Base-by-base conservation (phyloP, 768 basidiomycete genomes). In the Auricularia sp. region DNA sequence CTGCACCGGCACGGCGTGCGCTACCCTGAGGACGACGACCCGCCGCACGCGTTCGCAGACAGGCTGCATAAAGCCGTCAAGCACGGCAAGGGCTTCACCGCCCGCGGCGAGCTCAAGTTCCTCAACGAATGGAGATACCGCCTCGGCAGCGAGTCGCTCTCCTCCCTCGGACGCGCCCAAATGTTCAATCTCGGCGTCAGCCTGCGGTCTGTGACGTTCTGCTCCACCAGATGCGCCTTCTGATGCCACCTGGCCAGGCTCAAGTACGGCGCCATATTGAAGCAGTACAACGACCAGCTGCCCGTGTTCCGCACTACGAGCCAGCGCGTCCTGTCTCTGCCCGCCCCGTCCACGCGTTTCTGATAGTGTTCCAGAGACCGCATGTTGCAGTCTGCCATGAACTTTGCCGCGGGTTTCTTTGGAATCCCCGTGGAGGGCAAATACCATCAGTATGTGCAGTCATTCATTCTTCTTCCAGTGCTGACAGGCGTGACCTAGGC, bases 91-190 rank as follows among this genome's bases (percentile, higher is more conserved):
- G 73, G 79, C 8, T 90, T 88, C 87, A 83, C 81, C 42, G 87
- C 85, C 0, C 79, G 79, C 1, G 92, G 88, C 0, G 77, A 82
- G 3, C 74, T 96, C 16, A 72, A 78, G 0, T 97, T 96, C 72
- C 76, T 97, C 77, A 92, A 94, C 71, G 80, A 82, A 35, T 97
- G 94, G 93, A 42, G 82, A 72, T 68, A 70, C 37, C 45, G 56
- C 3, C 34, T 63, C 4, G 62, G 76, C 24, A 66, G 65, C 51
- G 73, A 76, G 71, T 69, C 82, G 37, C 77, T 95, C 66, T 94
- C 93, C n/a, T 91, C 93, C 0, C 95, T 95, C 67, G 93, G 94
- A 59, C 79, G 94, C 61, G 85, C 90, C 69, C 93, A 97, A 69
- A 76, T 94, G 34, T 95, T 91, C 65, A 86, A 88, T 44, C 79